phyloP scores from a whole-genome alignment of 1,284 basidiomycete species.

The Chalciporus sp. region DNA sequence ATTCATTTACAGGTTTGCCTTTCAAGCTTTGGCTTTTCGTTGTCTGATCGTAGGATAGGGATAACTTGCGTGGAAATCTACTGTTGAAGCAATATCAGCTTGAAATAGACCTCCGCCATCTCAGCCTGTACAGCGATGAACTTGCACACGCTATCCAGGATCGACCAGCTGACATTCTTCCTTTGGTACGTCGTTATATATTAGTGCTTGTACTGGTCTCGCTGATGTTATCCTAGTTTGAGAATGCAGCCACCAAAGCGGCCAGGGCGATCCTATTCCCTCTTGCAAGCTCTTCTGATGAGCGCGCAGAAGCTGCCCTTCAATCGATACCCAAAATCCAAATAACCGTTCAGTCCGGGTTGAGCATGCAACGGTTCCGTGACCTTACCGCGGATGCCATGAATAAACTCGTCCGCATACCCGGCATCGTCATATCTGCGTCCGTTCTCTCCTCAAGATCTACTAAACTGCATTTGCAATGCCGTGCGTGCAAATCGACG shows the following conservation, averaged over 20 bases:
- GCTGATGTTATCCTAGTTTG: constrained; percentile 60
- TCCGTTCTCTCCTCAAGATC: constrained; percentile 93
- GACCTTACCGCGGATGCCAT: constrained; percentile 92
- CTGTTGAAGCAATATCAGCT: constrained; percentile 90
- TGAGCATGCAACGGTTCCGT: constrained; percentile 93
- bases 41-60: constrained; percentile 50
- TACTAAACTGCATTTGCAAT: constrained; percentile 90
- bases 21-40: constrained; percentile 1
- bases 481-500: constrained; percentile 86
- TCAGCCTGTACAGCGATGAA: constrained; percentile 92
- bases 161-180: constrained; percentile 86
- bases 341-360: constrained; percentile 84
- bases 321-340: constrained; percentile 86
- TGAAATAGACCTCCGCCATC: constrained; percentile 90
- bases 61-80: constrained; percentile 88
- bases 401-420: constrained; percentile 94
- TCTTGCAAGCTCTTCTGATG: constrained; percentile 52
- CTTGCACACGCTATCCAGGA: constrained; percentile 91
- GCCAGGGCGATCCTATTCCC: constrained; percentile 84
- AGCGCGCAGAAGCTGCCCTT: constrained; percentile 55
- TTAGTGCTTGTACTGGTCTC: background rate
- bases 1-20: constrained; percentile 78
- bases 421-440: constrained; percentile 98
- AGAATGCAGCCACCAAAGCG: constrained; percentile 82
- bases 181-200: constrained; percentile 59